These are phyloP conservation scores for Straminergon stramineum DNA, from an alignment of 225 moss, liverwort and hornwort species.

Conservation along the genomic window DNA sequence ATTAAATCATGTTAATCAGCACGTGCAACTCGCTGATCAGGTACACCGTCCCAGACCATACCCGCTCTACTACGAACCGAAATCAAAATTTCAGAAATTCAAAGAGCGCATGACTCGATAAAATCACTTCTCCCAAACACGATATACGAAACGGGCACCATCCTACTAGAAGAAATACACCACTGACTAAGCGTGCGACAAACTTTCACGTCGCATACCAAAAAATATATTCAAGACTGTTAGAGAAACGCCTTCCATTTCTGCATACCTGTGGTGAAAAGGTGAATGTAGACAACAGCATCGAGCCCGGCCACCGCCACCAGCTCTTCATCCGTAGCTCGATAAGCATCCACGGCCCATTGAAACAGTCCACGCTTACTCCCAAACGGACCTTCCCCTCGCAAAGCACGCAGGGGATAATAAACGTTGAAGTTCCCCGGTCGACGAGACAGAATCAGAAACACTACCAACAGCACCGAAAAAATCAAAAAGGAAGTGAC, in stretches of 20 bases:
- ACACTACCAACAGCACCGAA: constrained; percentile 27
- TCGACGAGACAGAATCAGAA: constrained; percentile 32
- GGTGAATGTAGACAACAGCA: constrained; percentile 63
- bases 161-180: neutral
- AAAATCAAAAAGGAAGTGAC: constrained; percentile 33
- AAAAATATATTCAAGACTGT: no score
- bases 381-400: constrained; percentile 36
- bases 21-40: neutral
- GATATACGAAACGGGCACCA: neutral
- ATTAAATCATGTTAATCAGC: no score
- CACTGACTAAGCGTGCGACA: no score
- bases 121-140: neutral
- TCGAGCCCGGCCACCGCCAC: constrained; percentile 62
- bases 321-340: constrained; percentile 50
- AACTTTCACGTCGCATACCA: no score
- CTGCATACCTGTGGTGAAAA: constrained; percentile 55
- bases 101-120: neutral
- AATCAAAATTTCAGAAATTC: neutral
- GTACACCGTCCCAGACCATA: no score
- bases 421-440: constrained; percentile 54
- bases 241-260: neutral
- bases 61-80: neutral
- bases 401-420: constrained; percentile 46
- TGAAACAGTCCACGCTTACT: constrained; percentile 24
- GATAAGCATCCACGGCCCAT: constrained; percentile 58